These are phyloP conservation scores for Coprinopsis marcescibilis DNA, from an alignment of 768 basidiomycete species.

Conservation along the genomic window DNA sequence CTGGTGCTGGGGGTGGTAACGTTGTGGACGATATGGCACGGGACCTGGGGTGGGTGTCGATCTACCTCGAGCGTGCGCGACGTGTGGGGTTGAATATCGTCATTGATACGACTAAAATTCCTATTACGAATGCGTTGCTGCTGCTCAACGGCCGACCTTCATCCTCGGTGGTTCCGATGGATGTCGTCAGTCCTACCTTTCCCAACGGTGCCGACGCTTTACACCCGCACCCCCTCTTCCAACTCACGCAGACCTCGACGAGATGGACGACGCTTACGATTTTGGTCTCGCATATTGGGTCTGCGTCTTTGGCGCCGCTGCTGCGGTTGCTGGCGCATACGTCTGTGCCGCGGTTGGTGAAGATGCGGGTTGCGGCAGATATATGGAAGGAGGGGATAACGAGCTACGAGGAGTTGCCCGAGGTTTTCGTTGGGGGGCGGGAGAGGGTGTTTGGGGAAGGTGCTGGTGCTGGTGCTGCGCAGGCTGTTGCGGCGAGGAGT, in stretches of 20 bases:
- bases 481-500: too few relatives aligned
- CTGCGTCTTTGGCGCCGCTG: slow-evolving; percentile 14
- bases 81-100: slow-evolving; percentile 19
- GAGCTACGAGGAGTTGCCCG: slow-evolving; percentile 16
- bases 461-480: slow-evolving; percentile 20
- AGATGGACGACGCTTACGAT: slow-evolving; percentile 24
- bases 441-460: slow-evolving; percentile 16
- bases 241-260: not conserved
- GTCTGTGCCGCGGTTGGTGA: slow-evolving; percentile 14
- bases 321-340: slow-evolving; percentile 15
- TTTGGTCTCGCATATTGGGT: slow-evolving; percentile 23
- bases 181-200: too few relatives aligned
- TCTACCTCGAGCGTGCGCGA: slow-evolving; percentile 17
- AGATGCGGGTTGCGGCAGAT: slow-evolving; percentile 20
- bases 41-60: slow-evolving; percentile 18
- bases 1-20: slow-evolving; percentile 7
- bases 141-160: slow-evolving; percentile 8
- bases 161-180: slow-evolving; percentile 7
- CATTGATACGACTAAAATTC: slow-evolving; percentile 22
- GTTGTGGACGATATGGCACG: too few relatives aligned
- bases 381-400: slow-evolving; percentile 25
- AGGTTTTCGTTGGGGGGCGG: slow-evolving; percentile 20
- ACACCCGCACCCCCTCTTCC: slow-evolving; percentile 5
- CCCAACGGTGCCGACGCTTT: not conserved
- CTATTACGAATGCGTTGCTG: slow-evolving; percentile 10